Conservation (phyloP, 345 rosid genomes). For the Populus pruinosa region DNA sequence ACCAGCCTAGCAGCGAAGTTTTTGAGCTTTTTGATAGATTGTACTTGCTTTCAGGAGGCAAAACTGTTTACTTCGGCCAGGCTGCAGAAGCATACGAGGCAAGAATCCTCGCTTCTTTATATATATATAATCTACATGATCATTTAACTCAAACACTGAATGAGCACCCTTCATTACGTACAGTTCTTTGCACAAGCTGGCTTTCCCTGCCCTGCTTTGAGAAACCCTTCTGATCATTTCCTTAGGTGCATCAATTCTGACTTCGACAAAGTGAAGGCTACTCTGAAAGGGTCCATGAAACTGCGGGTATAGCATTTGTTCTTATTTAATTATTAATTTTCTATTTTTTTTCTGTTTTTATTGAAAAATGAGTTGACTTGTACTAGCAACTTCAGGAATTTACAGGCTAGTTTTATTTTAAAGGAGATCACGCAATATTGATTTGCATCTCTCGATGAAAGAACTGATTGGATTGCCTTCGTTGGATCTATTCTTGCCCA, state of each 20-base stretch:
- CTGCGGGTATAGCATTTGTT: conserved; percentile 46
- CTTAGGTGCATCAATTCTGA: conserved; percentile 88
- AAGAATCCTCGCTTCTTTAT: conserved; percentile 6
- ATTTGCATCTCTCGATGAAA: no score
- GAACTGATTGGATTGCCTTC: neutral
- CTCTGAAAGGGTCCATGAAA: conserved; percentile 91
- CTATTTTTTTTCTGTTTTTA: no score
- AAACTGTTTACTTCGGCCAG: conserved; percentile 85
- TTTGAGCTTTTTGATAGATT: conserved; percentile 85
- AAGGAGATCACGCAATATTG: no score
- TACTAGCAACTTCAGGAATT: no score
- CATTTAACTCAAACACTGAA: neutral
- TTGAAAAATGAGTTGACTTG: no score
- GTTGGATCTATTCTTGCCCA: no score
- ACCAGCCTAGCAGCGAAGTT: conserved; percentile 21
- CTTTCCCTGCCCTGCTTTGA: conserved; percentile 87
- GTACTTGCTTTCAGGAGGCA: conserved; percentile 87
- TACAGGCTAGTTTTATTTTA: no score
- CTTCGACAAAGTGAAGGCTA: conserved; percentile 91
- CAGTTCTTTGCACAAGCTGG: conserved; percentile 98
- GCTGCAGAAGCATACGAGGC: conserved; percentile 87
- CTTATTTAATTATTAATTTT: no score
- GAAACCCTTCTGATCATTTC: conserved; percentile 97
- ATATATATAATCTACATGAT: neutral
- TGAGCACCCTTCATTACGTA: neutral